These are phyloP conservation scores for Ascoidea asiatica DNA, from an alignment of 805 yeast genomes.

Conservation along the genomic window DNA sequence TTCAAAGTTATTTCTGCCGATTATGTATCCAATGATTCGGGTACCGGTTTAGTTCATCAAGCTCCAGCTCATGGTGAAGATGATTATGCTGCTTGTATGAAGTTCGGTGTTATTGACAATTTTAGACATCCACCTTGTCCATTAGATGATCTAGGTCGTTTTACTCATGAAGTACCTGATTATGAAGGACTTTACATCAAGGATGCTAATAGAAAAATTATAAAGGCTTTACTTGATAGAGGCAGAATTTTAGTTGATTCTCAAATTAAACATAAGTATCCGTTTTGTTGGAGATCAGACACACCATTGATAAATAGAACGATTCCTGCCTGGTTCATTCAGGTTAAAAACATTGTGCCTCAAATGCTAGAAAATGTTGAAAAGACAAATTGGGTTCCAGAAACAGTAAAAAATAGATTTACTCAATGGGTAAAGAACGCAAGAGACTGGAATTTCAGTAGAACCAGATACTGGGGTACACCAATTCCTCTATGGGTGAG, in stretches of 20 bases:
- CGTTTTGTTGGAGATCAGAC: conserved; percentile 99
- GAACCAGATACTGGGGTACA: conserved; percentile 99
- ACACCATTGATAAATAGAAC: conserved; percentile 93
- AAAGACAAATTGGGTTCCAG: conserved; percentile 91
- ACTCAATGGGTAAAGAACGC: conserved; percentile 98
- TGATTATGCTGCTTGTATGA: conserved; percentile 77
- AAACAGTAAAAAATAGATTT: conserved; percentile 79
- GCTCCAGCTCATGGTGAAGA: conserved; percentile 99
- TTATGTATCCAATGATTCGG: conserved; percentile 86
- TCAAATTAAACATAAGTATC: conserved; percentile 91
- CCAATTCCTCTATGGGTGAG: conserved; percentile 97
- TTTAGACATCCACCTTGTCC: conserved; percentile 78
- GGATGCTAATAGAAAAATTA: conserved; percentile 88
- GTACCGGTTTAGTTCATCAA: conserved; percentile 99
- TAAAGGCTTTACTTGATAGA: conserved; percentile 64
- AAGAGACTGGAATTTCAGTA: conserved; percentile 96
- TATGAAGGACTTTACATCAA: conserved; percentile 81
- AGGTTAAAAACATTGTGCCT: conserved; percentile 78
- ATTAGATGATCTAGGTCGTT: conserved; percentile 83
- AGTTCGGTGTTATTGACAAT: conserved; percentile 61
- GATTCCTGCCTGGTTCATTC: conserved; percentile 98
- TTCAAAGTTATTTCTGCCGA: conserved; percentile 73
- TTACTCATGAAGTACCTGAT: conserved; percentile 62
- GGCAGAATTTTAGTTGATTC: conserved; percentile 66
- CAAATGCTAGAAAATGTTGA: conserved; percentile 79